phyloP scores from a whole-genome alignment of 805 yeast genomes.

The Isabelozyma rhagii region DNA sequence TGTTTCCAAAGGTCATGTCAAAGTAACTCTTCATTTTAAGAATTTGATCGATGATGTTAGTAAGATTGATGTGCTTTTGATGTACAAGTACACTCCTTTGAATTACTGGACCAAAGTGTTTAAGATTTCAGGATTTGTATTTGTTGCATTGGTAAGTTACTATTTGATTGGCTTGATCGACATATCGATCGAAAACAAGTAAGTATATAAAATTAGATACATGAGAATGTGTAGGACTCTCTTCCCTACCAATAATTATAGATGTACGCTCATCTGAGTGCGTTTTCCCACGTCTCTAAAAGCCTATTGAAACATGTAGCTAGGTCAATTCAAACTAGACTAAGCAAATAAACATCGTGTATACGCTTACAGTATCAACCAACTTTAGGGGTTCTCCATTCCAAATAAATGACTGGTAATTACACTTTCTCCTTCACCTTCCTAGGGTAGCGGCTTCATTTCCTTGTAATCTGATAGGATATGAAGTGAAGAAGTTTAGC shows the following conservation, averaged over 20 bases:
- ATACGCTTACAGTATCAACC: too few species aligned
- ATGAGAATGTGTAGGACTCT: conserved; percentile 1
- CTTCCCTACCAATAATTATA: conserved; percentile 7
- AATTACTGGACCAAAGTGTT: conserved; percentile 64
- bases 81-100: conserved; percentile 56
- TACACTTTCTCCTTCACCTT: too few species aligned
- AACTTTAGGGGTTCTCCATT: too few species aligned
- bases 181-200: conserved; percentile 19
- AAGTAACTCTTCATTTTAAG: conserved; percentile 54
- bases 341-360: too few species aligned
- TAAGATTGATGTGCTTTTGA: conserved; percentile 52
- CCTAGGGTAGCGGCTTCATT: too few species aligned
- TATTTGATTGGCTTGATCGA: conserved; percentile 41
- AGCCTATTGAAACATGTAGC: too few species aligned
- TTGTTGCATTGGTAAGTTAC: conserved; percentile 56
- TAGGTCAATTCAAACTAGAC: too few species aligned
- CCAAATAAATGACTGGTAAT: too few species aligned
- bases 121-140: conserved; percentile 58
- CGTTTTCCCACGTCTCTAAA: too few species aligned
- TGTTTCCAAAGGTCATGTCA: conserved; percentile 71
- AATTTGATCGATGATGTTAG: conserved; percentile 71
- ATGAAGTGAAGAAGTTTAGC: too few species aligned
- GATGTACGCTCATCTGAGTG: too few species aligned
- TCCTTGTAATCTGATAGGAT: too few species aligned
- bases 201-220: background rate